Percentiles rank a stretch among this genome's conserved stretches.
phyloP scores from a whole-genome alignment of 2,329 filamentous ascomycete species.

The Knoxdaviesia proteae region DNA sequence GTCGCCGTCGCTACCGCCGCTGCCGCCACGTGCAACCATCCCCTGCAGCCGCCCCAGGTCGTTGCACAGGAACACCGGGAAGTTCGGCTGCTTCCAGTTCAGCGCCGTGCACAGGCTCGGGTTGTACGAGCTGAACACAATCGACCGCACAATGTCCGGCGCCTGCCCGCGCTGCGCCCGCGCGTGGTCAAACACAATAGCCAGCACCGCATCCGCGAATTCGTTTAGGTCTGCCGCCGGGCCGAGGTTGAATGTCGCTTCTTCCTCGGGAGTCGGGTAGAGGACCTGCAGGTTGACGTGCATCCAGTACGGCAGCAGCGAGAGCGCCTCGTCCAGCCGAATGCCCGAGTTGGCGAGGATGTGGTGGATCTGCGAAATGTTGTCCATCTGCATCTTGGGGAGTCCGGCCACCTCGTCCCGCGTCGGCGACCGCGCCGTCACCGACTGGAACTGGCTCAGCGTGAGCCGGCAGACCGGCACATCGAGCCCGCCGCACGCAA shows the following conservation, averaged over 20 bases:
- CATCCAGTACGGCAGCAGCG: conserved; percentile 54
- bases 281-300: conserved; percentile 84
- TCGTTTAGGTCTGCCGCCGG: conserved; percentile 66
- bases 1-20: no score
- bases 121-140: conserved; percentile 91
- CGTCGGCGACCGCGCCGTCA: conserved; percentile 22
- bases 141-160: conserved; percentile 57
- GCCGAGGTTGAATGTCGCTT: conserved; percentile 46
- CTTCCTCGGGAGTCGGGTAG: conserved; percentile 61
- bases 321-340: conserved; percentile 58
- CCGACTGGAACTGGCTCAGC: conserved; percentile 45
- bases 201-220: conserved; percentile 67
- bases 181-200: conserved; percentile 79
- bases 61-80: conserved; percentile 88
- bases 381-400: conserved; percentile 24
- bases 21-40: no score
- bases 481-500: conserved; percentile 54
- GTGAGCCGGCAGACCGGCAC: conserved; percentile 66
- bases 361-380: conserved; percentile 46
- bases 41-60: conserved; percentile 42
- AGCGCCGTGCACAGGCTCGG: conserved; percentile 74
- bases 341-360: conserved; percentile 56
- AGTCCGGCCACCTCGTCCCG: conserved; percentile 22
- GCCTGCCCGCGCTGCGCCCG: conserved; percentile 41
- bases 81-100: conserved; percentile 99